Evolutionary conservation across 2,329 filamentous ascomycete species (phyloP), one percentile per base, ranked within the genome.

Genomic region (Polytolypa hystricis): DNA sequence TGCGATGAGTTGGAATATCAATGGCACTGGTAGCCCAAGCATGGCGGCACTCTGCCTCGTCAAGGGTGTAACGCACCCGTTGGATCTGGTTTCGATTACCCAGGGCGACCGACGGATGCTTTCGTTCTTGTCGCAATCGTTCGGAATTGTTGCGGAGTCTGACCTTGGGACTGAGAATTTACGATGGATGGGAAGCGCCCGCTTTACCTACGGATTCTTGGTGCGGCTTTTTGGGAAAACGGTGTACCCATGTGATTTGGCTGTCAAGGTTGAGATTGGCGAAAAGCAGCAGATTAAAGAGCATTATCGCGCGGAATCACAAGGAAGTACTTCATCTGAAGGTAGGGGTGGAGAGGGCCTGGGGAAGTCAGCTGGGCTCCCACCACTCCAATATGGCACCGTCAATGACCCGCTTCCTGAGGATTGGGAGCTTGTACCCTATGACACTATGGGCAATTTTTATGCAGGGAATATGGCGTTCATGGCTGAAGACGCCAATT

Each of bases 381-480:
- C 87, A 2, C 57, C 71, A 4, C 65, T 96, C 25, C 71, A 74
- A 49, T 93, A 84, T 50, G 91, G 91, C 33, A 89, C 84, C 0
- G 65, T 91, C 40, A 74, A 76, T 35, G 84, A 93, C 47, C 69
- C 79, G 11, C 56, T 96, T 0, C 87, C 86, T 0, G 64, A 73
- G 2, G 80, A 74, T 30, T 98, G 91, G 86, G 70, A 81, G 42
- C 63, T 81, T 14, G 63, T 81, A 3, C 74, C 81, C 1, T 73
- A 81, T 44, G 77, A 91, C 43, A 84, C 80, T 19, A 66, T 98
- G 38, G 86, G 86, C 31, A 95, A 84, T 52, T 93, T 98, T 57
- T 96, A 93, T 61, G 83, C 80, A 20, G 91, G 91, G 43, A 98
- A 95, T 56, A 93, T 96, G 80, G 77, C 82, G 16, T 93, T 81